phyloP scores from a whole-genome alignment of 2,329 filamentous ascomycete genomes.

The Oidium heveae region DNA sequence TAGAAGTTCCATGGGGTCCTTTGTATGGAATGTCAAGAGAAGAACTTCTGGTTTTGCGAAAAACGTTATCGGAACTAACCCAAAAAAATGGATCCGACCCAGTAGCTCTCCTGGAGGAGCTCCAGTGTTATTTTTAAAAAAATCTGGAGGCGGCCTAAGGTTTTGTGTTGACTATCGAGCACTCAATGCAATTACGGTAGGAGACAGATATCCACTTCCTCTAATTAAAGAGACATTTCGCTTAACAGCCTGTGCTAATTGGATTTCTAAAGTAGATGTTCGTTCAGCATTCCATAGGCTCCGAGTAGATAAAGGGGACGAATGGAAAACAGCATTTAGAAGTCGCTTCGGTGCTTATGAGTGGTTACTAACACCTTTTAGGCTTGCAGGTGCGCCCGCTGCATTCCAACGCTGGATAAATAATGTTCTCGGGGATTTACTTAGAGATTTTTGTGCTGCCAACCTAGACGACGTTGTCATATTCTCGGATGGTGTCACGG shows the following conservation, averaged over 20 bases:
- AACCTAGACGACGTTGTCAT: not conserved
- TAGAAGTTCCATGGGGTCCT: not conserved
- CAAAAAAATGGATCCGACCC: not conserved
- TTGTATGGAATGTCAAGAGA: not conserved
- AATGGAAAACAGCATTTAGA: not conserved
- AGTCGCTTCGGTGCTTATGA: not conserved
- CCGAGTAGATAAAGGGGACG: not conserved
- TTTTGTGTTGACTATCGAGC: slow-evolving; percentile 1
- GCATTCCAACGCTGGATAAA: not conserved
- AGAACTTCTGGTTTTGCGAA: not conserved
- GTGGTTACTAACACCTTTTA: not conserved
- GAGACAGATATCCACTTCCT: not conserved
- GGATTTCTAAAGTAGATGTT: not conserved
- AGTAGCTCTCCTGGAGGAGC: not conserved
- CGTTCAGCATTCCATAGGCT: not conserved
- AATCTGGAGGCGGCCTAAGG: not conserved
- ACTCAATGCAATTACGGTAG: slow-evolving; percentile 1
- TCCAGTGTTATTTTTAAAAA: not conserved
- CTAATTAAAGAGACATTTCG: not conserved
- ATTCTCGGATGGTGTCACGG: not conserved
- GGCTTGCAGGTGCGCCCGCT: not conserved
- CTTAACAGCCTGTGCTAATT: not conserved
- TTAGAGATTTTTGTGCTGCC: not conserved
- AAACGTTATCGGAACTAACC: not conserved
- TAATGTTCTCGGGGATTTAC: not conserved